These are phyloP conservation scores for Suhomyces ambrosiae DNA, from an alignment of 1,139 yeast genomes.

Conservation along the genomic window DNA sequence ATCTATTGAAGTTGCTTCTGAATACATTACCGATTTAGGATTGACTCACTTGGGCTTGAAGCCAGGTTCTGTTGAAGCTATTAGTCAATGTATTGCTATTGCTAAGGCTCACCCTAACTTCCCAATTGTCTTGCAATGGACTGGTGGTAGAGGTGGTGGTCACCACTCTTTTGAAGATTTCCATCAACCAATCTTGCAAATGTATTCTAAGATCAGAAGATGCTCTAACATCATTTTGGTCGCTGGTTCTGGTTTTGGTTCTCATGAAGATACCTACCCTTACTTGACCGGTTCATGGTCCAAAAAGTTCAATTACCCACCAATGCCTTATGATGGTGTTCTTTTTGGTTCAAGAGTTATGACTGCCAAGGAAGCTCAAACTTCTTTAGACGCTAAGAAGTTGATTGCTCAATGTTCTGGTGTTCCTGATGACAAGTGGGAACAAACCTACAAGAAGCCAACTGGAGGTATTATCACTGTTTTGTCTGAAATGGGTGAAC, in stretches of 20 bases:
- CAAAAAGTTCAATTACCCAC: conserved; percentile 78
- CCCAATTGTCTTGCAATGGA: conserved; percentile 98
- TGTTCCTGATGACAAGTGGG: conserved; percentile 89
- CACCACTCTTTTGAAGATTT: conserved; percentile 98
- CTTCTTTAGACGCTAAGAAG: conserved; percentile 90
- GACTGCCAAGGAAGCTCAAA: conserved; percentile 95
- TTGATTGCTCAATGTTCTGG: conserved; percentile 91
- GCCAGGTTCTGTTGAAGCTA: conserved; percentile 96
- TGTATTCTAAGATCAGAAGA: conserved; percentile 94
- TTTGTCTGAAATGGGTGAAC: conserved; percentile 99
- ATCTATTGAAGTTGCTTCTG: conserved; percentile 93
- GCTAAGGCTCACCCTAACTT: conserved; percentile 94
- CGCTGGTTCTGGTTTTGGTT: conserved; percentile 99
- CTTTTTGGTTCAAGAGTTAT: conserved; percentile 94
- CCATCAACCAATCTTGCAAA: conserved; percentile 95
- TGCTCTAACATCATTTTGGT: conserved; percentile 83
- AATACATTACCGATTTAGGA: conserved; percentile 89
- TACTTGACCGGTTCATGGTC: conserved; percentile 98
- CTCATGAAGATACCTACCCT: conserved; percentile 94
- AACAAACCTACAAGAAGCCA: conserved; percentile 88
- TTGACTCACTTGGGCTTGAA: conserved; percentile 92
- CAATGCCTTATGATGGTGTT: conserved; percentile 99
- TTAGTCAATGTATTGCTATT: conserved; percentile 79
- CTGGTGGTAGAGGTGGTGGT: conserved; percentile 99
- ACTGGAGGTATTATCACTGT: conserved; percentile 97